Evolutionary conservation across 176 grass and related monocot species (phyloP), one percentile per base, ranked within the genome.

Genomic region (Hsuehochloa calcarea): DNA sequence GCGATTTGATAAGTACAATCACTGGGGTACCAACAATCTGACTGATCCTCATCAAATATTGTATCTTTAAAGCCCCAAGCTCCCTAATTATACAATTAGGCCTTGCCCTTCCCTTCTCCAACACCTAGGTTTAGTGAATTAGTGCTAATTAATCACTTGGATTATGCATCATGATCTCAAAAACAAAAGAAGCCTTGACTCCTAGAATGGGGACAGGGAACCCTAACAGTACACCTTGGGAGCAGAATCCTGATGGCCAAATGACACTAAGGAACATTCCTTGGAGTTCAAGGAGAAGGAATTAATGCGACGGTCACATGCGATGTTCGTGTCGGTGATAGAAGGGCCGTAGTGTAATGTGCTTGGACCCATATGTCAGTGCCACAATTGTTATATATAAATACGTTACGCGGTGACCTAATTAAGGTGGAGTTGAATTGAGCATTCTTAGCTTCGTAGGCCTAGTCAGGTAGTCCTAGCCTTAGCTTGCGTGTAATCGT

Each of bases 151-250:
- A 75, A 65, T 74, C 43, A 65, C 78, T 51, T 39, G 63, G 34
- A 81, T 46, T 25, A 38, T 85, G 64, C 49, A 77, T 67, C 39
- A 26, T 62, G 39, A 79, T 27, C 66, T 62, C 40, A 79, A 62
- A 26, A 46, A 63, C 8, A 40, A 44, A 35, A 5, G 12, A 83
- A 1, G 29, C n/a, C 13, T 70, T 62, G 84, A 16, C 84, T 85
- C 75, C 66, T 60, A 49, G 50, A 51, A 85, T 70, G 64, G 49
- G 84, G 29, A 79, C 75, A 71, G 39, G 8, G 4, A 70, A 62
- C 54, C 65, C 23, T 70, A 86, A 72, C 76, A 80, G 44, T 86
- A 72, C 75, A 52, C 75, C 31, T 54, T 50, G 76, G 67, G 67
- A 80, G 44, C 54, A 64, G 6, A 62, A 64, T 64, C 41, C 35